Conservation (phyloP, 1,284 basidiomycete genomes). For the Irpex sp. region DNA sequence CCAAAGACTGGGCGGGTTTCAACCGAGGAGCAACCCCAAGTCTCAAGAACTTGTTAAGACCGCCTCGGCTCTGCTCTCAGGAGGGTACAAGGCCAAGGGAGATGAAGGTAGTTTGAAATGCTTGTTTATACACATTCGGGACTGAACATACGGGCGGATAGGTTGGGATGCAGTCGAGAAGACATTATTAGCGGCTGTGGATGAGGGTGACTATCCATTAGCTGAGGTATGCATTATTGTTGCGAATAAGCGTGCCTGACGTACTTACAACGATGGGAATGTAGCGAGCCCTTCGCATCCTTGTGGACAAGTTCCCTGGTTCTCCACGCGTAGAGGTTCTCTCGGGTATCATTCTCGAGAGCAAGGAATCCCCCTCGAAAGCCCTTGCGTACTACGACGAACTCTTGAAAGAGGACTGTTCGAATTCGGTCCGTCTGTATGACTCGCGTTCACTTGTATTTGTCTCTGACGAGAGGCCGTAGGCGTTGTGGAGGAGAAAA, state of each 20-base stretch:
- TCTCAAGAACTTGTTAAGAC: slow-evolving; percentile 72
- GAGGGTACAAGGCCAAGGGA: slow-evolving; percentile 42
- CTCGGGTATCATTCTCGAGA: slow-evolving; percentile 86
- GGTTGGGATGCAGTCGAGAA: slow-evolving; percentile 91
- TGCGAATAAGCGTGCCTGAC: not conserved
- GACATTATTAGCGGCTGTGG: slow-evolving; percentile 82
- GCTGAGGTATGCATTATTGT: slow-evolving; percentile 59
- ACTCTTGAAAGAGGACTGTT: slow-evolving; percentile 65
- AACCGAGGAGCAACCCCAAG: slow-evolving; percentile 60
- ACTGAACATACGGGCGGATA: slow-evolving; percentile 26
- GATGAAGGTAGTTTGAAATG: slow-evolving; percentile 49
- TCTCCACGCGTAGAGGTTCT: slow-evolving; percentile 84
- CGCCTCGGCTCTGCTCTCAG: slow-evolving; percentile 50
- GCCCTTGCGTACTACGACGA: slow-evolving; percentile 70
- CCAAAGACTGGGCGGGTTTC: slow-evolving; percentile 66
- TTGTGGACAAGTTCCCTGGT: slow-evolving; percentile 72
- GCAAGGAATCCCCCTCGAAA: slow-evolving; percentile 56
- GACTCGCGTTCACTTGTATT: not conserved
- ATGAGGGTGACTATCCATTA: slow-evolving; percentile 75
- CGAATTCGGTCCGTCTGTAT: slow-evolving; percentile 64
- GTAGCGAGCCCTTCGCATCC: slow-evolving; percentile 64
- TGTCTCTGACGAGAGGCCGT: not conserved
- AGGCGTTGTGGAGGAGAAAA: slow-evolving; percentile 84
- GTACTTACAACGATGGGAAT: not conserved
- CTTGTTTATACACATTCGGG: not conserved